Percentiles rank a stretch among this genome's conserved stretches.
phyloP scores from a whole-genome alignment of 345 rosid species.

The Eutrema japonicum region DNA sequence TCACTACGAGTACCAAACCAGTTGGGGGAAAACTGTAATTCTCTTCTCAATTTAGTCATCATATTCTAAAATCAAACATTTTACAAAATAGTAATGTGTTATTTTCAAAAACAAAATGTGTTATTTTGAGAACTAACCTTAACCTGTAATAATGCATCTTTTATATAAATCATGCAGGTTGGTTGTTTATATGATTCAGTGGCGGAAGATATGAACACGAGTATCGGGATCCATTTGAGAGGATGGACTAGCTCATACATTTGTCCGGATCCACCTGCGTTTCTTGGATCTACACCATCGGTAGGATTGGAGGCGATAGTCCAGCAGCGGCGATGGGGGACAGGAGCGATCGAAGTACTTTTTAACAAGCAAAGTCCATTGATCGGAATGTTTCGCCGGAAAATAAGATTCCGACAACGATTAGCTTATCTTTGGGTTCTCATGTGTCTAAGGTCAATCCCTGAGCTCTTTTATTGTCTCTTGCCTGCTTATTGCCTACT shows the following conservation, averaged over 20 bases:
- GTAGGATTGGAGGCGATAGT: too few species aligned
- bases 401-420: slow-evolving; percentile 53
- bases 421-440: slow-evolving; percentile 43
- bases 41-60: background rate
- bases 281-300: too few species aligned
- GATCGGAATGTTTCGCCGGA: slow-evolving; percentile 21
- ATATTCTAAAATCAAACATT: background rate
- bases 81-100: background rate
- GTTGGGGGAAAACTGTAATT: slow-evolving; percentile 59
- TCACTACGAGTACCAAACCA: slow-evolving; percentile 49
- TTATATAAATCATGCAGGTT: too few species aligned
- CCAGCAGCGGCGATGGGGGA: slow-evolving; percentile 68
- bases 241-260: too few species aligned
- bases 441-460: slow-evolving; percentile 47
- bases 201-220: too few species aligned
- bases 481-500: slow-evolving; percentile 67
- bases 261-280: too few species aligned
- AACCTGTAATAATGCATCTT: too few species aligned
- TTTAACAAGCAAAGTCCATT: slow-evolving; percentile 50
- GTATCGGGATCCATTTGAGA: too few species aligned
- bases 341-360: slow-evolving; percentile 56
- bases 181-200: too few species aligned
- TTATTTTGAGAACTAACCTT: too few species aligned
- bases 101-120: background rate
- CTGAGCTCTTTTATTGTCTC: slow-evolving; percentile 56